Conservation (phyloP, 2,329 filamentous ascomycete species). For the Grosmannia serpens region DNA sequence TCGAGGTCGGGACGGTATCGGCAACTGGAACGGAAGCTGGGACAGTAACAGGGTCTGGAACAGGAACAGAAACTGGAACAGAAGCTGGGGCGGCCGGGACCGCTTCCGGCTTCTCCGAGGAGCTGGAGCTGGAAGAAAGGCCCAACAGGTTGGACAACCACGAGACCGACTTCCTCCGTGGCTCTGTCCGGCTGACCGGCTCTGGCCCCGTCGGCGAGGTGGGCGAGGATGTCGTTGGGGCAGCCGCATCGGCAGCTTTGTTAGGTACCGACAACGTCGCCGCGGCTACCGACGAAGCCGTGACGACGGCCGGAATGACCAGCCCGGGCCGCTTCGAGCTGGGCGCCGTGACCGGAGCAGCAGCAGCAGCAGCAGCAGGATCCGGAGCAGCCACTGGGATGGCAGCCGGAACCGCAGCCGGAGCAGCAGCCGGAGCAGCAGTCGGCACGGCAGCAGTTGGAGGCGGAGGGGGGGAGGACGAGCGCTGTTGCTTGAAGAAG, state of each 20-base stretch:
- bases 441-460: neutral
- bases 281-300: neutral
- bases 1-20: no score
- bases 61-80: neutral
- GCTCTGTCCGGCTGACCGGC: neutral
- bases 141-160: neutral
- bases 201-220: neutral
- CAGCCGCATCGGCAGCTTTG: neutral
- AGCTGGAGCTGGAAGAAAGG: neutral
- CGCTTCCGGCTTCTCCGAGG: neutral
- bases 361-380: no score
- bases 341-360: no score
- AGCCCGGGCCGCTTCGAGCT: no score
- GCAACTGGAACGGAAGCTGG: neutral
- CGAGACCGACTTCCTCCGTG: neutral
- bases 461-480: neutral
- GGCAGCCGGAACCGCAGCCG: neutral
- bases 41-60: neutral
- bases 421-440: no score
- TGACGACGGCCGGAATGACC: neutral
- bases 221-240: neutral
- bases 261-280: neutral
- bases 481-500: neutral
- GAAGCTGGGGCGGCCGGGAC: neutral
- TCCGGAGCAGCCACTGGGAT: no score